Base-by-base conservation (phyloP, 768 basidiomycete genomes). In the Ramaria sp. region DNA sequence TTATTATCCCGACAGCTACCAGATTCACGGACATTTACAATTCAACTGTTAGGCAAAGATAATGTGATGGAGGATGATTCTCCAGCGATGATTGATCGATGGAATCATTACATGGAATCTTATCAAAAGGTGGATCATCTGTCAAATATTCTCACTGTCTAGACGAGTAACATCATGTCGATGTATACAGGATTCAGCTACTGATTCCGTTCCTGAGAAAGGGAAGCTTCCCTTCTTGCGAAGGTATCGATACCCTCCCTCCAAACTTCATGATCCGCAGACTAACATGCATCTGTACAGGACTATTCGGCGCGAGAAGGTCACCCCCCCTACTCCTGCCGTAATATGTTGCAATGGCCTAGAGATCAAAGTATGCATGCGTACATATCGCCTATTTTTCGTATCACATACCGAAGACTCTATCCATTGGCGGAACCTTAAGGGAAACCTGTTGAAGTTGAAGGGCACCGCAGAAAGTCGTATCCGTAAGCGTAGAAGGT, bases 301-400 rank as follows among this genome's bases (percentile, higher is more conserved):
- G 42, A 58, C 43, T 52, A 38, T 55, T n/a, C 48, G 42, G 25
- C 45, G 25, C 16, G 37, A 41, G 22, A 78, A 39, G 69, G 78
- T 22, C 61, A 60, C 63, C 3, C 67, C 66, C 9, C 77, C 75
- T 0, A 71, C 57, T 42, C 49, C 60, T 27, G 39, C 56, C 18
- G 56, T 66, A 48, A 32, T 60, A 51, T 61, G 64, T 25, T 62
- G 64, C 10, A 83, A 84, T 30, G 76, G 76, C 3, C 74, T 94
- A 16, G 87, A 90, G 66, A 87, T 89, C 64, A 85, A 85, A 58
- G 78, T 96, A 55, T 95, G 93, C 67, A 75, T 90, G 34, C 75
- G 82, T 56, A 88, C 84, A 8, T 91, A 91, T 65, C 75, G 84
- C 32, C 67, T 91, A 13, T 92, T 93, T 72, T 91, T 81, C 64